These are phyloP conservation scores for Hsuehochloa calcarea DNA, from an alignment of 176 grass and related monocot genomes.

Conservation along the genomic window DNA sequence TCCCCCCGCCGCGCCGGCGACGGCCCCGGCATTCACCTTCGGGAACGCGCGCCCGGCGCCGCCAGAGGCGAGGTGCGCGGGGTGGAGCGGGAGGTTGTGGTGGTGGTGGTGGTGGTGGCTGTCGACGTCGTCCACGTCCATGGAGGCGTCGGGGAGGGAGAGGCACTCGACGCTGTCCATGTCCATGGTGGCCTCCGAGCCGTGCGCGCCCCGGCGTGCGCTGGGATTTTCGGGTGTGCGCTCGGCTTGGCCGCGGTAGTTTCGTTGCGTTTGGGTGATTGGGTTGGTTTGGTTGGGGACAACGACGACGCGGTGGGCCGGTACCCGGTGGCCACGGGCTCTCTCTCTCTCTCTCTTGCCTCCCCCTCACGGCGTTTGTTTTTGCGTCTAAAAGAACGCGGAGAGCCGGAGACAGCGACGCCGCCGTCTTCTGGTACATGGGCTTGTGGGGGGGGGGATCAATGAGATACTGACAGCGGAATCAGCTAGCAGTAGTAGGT, in stretches of 20 bases:
- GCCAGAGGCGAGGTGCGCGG: slow-evolving; percentile 13
- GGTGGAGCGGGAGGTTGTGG: slow-evolving; percentile 37
- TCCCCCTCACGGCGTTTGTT: slow-evolving; percentile 13
- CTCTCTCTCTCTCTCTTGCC: neutral
- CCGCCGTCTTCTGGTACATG: neutral
- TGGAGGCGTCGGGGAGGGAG: slow-evolving; percentile 55
- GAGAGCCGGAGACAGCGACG: neutral
- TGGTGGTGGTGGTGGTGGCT: slow-evolving; percentile 21
- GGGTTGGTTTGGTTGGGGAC: neutral
- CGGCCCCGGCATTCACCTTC: slow-evolving; percentile 34
- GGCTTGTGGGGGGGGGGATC: neutral
- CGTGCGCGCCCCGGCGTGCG: slow-evolving; percentile 2
- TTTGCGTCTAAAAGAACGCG: neutral
- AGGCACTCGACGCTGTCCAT: slow-evolving; percentile 63
- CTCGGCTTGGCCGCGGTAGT: neutral
- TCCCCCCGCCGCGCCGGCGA: neutral
- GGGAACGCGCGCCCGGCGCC: slow-evolving; percentile 26
- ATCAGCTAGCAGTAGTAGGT: no score
- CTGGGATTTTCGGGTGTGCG: neutral
- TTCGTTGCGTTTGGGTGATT: neutral
- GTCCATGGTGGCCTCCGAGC: slow-evolving; percentile 37
- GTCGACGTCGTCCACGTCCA: slow-evolving; percentile 57
- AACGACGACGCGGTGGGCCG: slow-evolving; percentile 12
- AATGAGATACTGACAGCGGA: no score
- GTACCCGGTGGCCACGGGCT: neutral